Conservation (phyloP, 148 eudicot species). For the Arbutus unedo region DNA sequence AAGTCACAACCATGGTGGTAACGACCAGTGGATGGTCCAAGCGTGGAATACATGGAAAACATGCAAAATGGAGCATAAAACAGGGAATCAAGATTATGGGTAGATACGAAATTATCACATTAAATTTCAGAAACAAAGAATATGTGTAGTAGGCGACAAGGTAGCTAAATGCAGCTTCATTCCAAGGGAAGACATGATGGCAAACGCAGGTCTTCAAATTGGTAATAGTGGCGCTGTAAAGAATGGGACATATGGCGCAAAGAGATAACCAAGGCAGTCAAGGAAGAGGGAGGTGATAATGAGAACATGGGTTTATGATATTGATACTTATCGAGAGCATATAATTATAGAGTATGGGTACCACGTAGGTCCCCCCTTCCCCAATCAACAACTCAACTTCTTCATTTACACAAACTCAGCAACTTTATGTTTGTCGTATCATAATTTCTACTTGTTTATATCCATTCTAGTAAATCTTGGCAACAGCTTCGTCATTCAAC, state of each 20-base stretch:
- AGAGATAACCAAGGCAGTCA: not conserved
- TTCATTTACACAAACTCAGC: not conserved
- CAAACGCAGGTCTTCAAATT: not conserved
- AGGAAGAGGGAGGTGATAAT: not conserved
- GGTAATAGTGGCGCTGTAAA: not conserved
- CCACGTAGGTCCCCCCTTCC: not conserved
- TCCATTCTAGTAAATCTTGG: not conserved
- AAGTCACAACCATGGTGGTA: not conserved
- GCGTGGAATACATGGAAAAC: not conserved
- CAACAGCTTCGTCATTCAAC: not conserved
- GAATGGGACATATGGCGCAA: not conserved
- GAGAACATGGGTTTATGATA: not conserved
- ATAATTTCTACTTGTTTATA: too few species aligned
- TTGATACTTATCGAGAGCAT: not conserved
- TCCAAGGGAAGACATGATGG: not conserved
- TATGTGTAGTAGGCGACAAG: not conserved
- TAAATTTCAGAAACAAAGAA: not conserved
- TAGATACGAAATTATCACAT: not conserved
- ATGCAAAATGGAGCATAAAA: not conserved
- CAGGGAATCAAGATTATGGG: not conserved
- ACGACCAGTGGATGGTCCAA: not conserved
- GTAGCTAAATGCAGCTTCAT: not conserved
- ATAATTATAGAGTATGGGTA: not conserved
- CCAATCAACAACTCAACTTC: not conserved
- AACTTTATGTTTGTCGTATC: too few species aligned